phyloP scores from a whole-genome alignment of 768 basidiomycete genomes.

The Xerocomus brunneocitrinus region DNA sequence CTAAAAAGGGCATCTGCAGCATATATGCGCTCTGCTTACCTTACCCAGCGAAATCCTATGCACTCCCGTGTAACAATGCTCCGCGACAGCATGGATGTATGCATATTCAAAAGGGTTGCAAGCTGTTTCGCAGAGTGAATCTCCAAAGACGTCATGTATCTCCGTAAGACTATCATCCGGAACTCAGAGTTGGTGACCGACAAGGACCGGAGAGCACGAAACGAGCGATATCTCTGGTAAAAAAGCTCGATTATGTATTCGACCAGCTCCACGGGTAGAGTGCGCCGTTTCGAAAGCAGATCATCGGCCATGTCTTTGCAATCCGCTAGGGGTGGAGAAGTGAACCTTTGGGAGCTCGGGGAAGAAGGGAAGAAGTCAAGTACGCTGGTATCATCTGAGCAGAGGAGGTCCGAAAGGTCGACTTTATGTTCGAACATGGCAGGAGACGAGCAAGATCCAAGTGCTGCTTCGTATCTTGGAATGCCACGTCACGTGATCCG shows the following conservation, averaged over 20 bases:
- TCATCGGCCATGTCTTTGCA: neutral
- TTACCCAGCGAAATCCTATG: constrained; percentile 42
- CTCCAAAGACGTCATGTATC: constrained; percentile 23
- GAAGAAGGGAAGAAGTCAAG: constrained; percentile 15
- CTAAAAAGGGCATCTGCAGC: neutral
- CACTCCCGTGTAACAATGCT: constrained; percentile 8
- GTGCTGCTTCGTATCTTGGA: neutral
- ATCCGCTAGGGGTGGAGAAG: constrained; percentile 20
- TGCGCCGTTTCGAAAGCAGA: constrained; percentile 3
- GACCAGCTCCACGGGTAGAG: constrained; percentile 30
- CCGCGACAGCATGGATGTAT: constrained; percentile 25
- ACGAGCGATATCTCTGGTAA: constrained; percentile 19
- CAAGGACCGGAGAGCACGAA: constrained; percentile 35
- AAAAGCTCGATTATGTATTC: constrained; percentile 29
- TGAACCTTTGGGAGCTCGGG: constrained; percentile 17
- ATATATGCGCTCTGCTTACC: constrained; percentile 35
- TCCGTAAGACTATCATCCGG: constrained; percentile 41
- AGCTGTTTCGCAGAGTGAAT: constrained; percentile 20
- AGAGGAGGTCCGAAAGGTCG: neutral
- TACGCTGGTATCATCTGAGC: constrained; percentile 14
- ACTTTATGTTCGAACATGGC: constrained; percentile 12
- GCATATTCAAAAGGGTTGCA: constrained; percentile 31
- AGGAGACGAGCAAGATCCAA: constrained; percentile 1
- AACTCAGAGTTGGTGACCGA: constrained; percentile 40
- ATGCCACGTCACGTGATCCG: constrained; percentile 19